phyloP scores from a whole-genome alignment of 1,139 yeast species.

The Suhomyces chickasaworum region DNA sequence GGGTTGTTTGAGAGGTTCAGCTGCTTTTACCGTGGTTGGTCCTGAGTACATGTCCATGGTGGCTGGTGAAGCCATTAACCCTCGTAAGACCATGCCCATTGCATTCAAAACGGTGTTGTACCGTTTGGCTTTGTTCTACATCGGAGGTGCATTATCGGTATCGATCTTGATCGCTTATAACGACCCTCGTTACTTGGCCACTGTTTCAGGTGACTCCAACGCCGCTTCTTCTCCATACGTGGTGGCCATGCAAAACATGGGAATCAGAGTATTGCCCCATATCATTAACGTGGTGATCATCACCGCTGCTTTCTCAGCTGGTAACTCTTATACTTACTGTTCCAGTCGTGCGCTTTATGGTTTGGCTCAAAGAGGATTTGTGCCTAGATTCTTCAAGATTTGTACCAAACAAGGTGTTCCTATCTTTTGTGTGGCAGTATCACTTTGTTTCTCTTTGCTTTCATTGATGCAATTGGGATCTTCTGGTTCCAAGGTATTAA shows the following conservation, averaged over 20 bases:
- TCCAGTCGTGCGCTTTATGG: constrained; percentile 47
- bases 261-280: constrained; percentile 41
- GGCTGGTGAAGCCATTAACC: constrained; percentile 80
- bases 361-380: constrained; percentile 42
- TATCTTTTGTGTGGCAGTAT: constrained; percentile 34
- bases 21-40: constrained; percentile 75
- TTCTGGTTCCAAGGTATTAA: constrained; percentile 64
- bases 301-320: constrained; percentile 46
- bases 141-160: constrained; percentile 50
- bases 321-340: constrained; percentile 46
- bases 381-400: constrained; percentile 37
- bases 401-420: constrained; percentile 64
- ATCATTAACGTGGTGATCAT: constrained; percentile 42
- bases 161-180: constrained; percentile 44
- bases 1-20: constrained; percentile 55
- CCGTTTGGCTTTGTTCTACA: constrained; percentile 68
- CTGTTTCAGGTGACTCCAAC: constrained; percentile 24
- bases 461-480: constrained; percentile 60
- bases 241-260: constrained; percentile 46
- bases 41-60: constrained; percentile 84
- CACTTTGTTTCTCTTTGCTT: constrained; percentile 35
- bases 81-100: constrained; percentile 72
- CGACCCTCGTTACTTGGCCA: constrained; percentile 35
- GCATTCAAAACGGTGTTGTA: constrained; percentile 80
- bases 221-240: constrained; percentile 47